These are phyloP conservation scores for Sugiyamaella smithiae DNA, from an alignment of 805 yeast species.

Conservation along the genomic window DNA sequence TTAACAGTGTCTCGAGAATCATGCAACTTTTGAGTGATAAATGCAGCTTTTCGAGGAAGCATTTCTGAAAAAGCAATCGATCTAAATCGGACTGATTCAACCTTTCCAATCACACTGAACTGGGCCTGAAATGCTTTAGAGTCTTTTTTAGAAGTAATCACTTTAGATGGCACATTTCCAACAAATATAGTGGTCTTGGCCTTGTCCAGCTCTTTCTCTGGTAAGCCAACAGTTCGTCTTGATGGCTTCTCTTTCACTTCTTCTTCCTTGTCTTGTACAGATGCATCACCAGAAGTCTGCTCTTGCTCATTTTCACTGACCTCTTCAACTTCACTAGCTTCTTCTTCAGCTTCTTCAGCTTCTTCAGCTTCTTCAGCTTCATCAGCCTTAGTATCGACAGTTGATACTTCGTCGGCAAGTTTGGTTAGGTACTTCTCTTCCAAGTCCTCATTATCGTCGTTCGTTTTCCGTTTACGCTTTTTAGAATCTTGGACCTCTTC, in stretches of 20 bases:
- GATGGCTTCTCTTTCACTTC: conserved; percentile 15
- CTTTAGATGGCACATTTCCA: conserved; percentile 72
- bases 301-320: conserved; percentile 10
- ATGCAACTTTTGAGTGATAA: conserved; percentile 73
- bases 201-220: conserved; percentile 70
- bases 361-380: conserved; percentile 16
- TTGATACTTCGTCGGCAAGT: conserved; percentile 7
- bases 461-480: neutral
- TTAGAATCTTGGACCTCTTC: neutral
- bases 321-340: conserved; percentile 25
- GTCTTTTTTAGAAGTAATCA: conserved; percentile 58
- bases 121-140: conserved; percentile 63
- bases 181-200: conserved; percentile 84
- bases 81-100: conserved; percentile 83
- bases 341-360: conserved; percentile 19
- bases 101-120: conserved; percentile 48
- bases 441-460: conserved; percentile 11
- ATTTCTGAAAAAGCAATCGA: conserved; percentile 86
- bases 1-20: conserved; percentile 76
- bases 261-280: no score
- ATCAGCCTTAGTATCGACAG: conserved; percentile 6
- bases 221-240: conserved; percentile 40
- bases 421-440: conserved; percentile 4
- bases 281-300: neutral
- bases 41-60: conserved; percentile 89